A percentile compares a stretch with the other conserved stretches of the same genome.
phyloP scores from a whole-genome alignment of 2,329 filamentous ascomycete species.

The Mollisia scopiformis region DNA sequence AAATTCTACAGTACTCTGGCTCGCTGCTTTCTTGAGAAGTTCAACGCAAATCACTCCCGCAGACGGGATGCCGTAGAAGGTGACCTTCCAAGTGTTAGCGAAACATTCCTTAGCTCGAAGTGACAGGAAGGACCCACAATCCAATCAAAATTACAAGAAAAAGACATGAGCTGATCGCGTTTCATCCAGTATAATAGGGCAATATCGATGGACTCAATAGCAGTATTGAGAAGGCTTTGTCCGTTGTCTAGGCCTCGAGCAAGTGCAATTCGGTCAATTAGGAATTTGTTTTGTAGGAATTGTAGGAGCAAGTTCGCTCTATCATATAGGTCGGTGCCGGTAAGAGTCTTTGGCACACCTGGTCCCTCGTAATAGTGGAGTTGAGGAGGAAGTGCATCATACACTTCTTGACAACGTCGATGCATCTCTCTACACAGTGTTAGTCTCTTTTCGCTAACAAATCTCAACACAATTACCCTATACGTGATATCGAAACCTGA shows the following conservation, averaged over 20 bases:
- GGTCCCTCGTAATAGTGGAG: conserved; percentile 28
- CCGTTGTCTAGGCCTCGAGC: conserved; percentile 25
- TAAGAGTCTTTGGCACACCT: conserved; percentile 23
- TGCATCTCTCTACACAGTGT: conserved; percentile 24
- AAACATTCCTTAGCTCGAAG: conserved; percentile 11
- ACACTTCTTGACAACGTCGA: conserved; percentile 22
- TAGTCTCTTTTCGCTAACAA: conserved; percentile 6
- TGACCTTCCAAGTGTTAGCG: background rate
- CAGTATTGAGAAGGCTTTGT: conserved; percentile 30
- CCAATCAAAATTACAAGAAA: conserved; percentile 31
- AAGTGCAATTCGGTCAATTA: conserved; percentile 31
- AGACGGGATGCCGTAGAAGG: conserved; percentile 32
- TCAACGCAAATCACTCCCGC: conserved; percentile 35
- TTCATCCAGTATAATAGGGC: conserved; percentile 34
- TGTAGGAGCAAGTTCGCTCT: conserved; percentile 28
- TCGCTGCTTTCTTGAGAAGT: conserved; percentile 27
- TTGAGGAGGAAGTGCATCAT: conserved; percentile 22
- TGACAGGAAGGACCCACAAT: conserved; percentile 30
- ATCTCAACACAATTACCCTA: conserved; percentile 20
- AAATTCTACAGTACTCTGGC: conserved; percentile 22
- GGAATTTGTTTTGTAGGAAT: conserved; percentile 34
- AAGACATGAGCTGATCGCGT: conserved; percentile 29
- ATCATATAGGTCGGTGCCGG: conserved; percentile 20
- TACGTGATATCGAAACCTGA: conserved; percentile 23
- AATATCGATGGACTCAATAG: conserved; percentile 34